These are phyloP conservation scores for Agrocybe praecox DNA, from an alignment of 768 basidiomycete species.

Conservation along the genomic window DNA sequence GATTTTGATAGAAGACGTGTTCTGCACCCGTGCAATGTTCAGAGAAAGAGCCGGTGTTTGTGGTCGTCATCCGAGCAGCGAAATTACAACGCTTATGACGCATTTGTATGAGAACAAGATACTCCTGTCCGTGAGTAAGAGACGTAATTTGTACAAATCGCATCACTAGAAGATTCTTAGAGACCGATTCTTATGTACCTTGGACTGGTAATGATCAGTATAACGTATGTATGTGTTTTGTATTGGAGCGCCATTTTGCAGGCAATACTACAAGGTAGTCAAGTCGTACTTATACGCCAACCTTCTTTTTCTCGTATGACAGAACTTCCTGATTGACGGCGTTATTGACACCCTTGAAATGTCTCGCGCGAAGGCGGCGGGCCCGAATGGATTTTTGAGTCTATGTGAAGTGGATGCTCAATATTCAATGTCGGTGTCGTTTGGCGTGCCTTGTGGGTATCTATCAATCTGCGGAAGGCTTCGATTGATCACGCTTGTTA, in stretches of 20 bases:
- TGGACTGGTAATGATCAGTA: background rate
- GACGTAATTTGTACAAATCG: background rate
- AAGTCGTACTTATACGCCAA: background rate
- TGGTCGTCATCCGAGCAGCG: background rate
- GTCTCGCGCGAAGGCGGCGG: constrained; percentile 3
- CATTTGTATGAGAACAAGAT: constrained; percentile 4
- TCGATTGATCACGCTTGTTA: constrained; percentile 12
- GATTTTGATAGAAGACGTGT: background rate
- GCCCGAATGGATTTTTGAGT: constrained; percentile 8
- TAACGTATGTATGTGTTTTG: background rate
- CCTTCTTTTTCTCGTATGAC: constrained; percentile 5
- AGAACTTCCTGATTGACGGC: constrained; percentile 10
- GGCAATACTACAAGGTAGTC: background rate
- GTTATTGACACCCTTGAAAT: background rate
- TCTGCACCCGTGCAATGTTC: constrained; percentile 7
- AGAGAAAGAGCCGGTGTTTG: constrained; percentile 5
- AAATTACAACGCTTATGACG: constrained; percentile 15
- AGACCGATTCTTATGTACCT: background rate
- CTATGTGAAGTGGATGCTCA: constrained; percentile 9
- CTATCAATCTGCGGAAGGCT: constrained; percentile 3
- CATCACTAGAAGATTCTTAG: background rate
- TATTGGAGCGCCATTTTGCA: background rate
- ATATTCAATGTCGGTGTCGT: constrained; percentile 7
- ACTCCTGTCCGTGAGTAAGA: constrained; percentile 11
- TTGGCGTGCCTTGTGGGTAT: constrained; percentile 18